Conservation (phyloP, 108 stramenopile genomes). For the Cyclotella baltica region DNA sequence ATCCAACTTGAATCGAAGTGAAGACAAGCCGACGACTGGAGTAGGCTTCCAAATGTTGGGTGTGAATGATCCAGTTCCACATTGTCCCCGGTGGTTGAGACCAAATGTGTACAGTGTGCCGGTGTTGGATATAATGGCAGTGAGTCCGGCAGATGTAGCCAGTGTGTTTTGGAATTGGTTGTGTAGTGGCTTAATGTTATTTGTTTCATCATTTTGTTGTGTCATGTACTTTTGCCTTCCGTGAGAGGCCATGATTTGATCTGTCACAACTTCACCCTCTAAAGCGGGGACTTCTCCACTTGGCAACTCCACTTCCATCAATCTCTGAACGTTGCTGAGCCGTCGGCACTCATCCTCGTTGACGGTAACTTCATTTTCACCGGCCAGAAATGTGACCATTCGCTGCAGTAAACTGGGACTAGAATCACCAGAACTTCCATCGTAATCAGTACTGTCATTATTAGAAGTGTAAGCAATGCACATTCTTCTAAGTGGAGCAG, state of each 20-base stretch:
- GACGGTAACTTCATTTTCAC: conserved; percentile 44
- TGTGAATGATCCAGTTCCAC: conserved; percentile 67
- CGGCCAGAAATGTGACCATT: conserved; percentile 38
- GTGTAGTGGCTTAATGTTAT: conserved; percentile 13
- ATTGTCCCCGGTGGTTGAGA: conserved; percentile 84
- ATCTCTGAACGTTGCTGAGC: conserved; percentile 24
- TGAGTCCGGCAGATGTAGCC: conserved; percentile 73
- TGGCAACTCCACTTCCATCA: conserved; percentile 41
- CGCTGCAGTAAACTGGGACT: conserved; percentile 17
- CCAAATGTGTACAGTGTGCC: conserved; percentile 77
- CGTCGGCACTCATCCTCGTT: conserved; percentile 43
- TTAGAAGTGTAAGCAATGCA: conserved; percentile 5
- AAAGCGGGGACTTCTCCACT: conserved; percentile 35
- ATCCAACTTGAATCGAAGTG: conserved; percentile 39
- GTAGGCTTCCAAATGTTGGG: conserved; percentile 83
- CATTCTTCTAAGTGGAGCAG: conserved; percentile 50
- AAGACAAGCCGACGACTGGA: conserved; percentile 59
- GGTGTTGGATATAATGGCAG: conserved; percentile 68
- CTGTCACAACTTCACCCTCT: conserved; percentile 25
- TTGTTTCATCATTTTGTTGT: neutral
- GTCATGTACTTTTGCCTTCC: neutral
- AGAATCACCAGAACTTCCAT: neutral
- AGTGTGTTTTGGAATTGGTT: conserved; percentile 45
- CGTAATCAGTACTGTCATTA: neutral
- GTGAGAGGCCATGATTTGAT: neutral